Conservation (phyloP, 306 rosid genomes). For the Hippophae tibetana region DNA sequence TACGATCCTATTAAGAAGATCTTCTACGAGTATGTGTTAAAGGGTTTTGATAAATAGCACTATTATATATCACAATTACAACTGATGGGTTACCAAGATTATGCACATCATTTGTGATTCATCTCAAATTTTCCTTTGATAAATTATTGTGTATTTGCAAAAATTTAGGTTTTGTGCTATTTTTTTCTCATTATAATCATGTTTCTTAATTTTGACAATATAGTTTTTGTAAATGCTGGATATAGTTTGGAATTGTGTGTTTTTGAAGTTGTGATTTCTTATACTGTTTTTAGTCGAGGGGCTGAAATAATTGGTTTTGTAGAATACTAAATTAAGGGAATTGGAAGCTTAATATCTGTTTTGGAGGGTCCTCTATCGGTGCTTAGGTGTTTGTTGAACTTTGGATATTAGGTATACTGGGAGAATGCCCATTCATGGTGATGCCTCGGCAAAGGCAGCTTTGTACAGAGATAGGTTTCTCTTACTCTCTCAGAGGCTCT, state of each 20-base stretch:
- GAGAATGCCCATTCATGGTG: slow-evolving; percentile 61
- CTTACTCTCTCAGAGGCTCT: slow-evolving; percentile 68
- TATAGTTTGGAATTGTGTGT: too few species aligned
- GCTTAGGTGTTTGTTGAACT: slow-evolving; percentile 5
- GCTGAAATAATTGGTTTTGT: neutral
- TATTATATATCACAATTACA: too few species aligned
- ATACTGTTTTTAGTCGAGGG: neutral
- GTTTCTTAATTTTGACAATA: neutral
- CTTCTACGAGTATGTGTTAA: slow-evolving; percentile 43
- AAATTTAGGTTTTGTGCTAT: neutral
- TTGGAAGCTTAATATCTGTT: neutral
- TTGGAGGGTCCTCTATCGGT: neutral
- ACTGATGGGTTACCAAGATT: too few species aligned
- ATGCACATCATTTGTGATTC: too few species aligned
- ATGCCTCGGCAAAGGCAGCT: slow-evolving; percentile 60
- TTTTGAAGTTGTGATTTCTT: neutral
- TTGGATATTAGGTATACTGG: slow-evolving; percentile 44
- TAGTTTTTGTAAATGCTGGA: neutral
- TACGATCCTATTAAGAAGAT: slow-evolving; percentile 63
- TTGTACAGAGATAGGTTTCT: slow-evolving; percentile 71
- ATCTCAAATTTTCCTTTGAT: too few species aligned
- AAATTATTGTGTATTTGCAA: neutral
- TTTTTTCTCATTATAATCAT: neutral
- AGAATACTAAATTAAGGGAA: neutral
- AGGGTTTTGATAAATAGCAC: too few species aligned